phyloP scores from a whole-genome alignment of 768 basidiomycete species.

The Suillus brevipes region DNA sequence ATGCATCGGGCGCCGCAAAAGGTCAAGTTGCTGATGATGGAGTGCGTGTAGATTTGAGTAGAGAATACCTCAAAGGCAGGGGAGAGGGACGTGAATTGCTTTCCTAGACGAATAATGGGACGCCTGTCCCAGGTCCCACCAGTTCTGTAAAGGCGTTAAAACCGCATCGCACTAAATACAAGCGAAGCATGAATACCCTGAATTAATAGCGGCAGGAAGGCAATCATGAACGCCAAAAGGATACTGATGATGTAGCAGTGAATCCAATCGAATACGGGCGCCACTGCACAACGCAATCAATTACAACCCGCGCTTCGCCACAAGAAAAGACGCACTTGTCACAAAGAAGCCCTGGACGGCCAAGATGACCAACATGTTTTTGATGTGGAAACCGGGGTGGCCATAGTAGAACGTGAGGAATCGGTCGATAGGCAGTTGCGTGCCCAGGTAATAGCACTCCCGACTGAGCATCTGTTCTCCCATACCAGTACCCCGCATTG shows the following conservation, averaged over 20 bases:
- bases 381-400: conserved; percentile 99
- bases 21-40: conserved; percentile 93
- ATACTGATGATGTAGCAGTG: conserved; percentile 95
- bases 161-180: not conserved
- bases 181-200: conserved; percentile 61
- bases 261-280: conserved; percentile 95
- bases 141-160: conserved; percentile 61
- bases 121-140: conserved; percentile 93
- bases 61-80: conserved; percentile 98
- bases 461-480: conserved; percentile 99
- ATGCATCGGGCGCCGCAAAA: conserved; percentile 99
- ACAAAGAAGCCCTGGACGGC: conserved; percentile 95
- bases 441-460: conserved; percentile 98
- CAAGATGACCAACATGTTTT: conserved; percentile 98
- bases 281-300: conserved; percentile 54
- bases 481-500: conserved; percentile 99
- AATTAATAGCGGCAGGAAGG: conserved; percentile 91
- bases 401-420: conserved; percentile 99
- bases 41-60: conserved; percentile 97
- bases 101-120: conserved; percentile 86
- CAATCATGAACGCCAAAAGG: conserved; percentile 97
- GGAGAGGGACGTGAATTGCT: conserved; percentile 93
- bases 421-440: conserved; percentile 95
- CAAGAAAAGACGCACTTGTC: conserved; percentile 60
- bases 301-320: not conserved